Base-by-base conservation (phyloP, 139 green algal genomes). In the Axilococcus clingmanii region DNA sequence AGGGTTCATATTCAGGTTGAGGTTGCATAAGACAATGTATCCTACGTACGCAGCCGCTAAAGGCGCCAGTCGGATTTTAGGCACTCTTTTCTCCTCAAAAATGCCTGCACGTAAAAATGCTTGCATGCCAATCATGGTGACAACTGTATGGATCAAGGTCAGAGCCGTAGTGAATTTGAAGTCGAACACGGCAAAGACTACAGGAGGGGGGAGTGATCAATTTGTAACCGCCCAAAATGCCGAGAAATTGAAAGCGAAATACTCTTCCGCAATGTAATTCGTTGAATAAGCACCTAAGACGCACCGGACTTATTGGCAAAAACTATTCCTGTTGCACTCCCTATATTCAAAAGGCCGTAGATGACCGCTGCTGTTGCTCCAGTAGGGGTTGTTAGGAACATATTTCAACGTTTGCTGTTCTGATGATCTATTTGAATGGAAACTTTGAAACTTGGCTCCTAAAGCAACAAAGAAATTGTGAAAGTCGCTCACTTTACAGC, bases 11-110 rank as follows among this genome's bases (percentile, higher is more conserved):
- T 89, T 82, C 1, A 95, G 57, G 33, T 77, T 88, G 1, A 94
- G 58, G 52, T 94, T 95, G 61, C 80, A 79, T 4, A 90, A 57
- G 9, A 94, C 79, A 16, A 95, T 88, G 60, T 95, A 95, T 7
- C 66, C 83, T 3, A 94, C 80, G 36, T 83, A 95, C 0, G 77
- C 81, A 1, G 73, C 60, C 2, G 85, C 85, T 2, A 95, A 40
- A 2, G 80, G 73, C 38, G 69, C 15, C 24, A 91, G 43, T 40
- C 77, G 64, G 2, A 9, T 11, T 50, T 56, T 51, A 5, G 62
- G 59, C 7, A 93, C 54, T 4, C 19, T 7, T 53, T 86, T 89
- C 2, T 32, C 29, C 33, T 78, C 55, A 46, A 89, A 91, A 42
- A 87, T 64, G 2, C 66, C 62, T 14, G 12, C 37, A 16, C 8